These are phyloP conservation scores for Xerocomus nothofagi DNA, from an alignment of 1,284 basidiomycete species.

Conservation along the genomic window DNA sequence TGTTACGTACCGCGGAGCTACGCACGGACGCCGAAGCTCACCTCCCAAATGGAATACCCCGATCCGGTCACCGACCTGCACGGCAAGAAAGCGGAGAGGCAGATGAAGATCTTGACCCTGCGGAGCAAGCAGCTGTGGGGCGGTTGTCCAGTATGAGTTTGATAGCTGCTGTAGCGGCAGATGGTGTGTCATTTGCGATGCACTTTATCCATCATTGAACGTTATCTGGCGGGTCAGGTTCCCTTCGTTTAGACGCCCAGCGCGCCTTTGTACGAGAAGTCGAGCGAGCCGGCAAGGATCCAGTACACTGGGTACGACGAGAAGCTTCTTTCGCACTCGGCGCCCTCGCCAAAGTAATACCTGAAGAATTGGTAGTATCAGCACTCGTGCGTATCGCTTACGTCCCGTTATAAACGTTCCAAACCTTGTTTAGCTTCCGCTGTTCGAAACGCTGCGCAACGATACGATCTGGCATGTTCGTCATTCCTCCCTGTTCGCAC, in stretches of 20 bases:
- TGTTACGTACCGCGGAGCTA: conserved; percentile 9
- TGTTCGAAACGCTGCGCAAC: conserved; percentile 70
- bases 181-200: conserved; percentile 47
- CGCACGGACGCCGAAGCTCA: conserved; percentile 8
- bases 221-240: conserved; percentile 44
- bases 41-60: conserved; percentile 16
- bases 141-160: conserved; percentile 91
- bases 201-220: conserved; percentile 4
- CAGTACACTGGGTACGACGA: conserved; percentile 81
- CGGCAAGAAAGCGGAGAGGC: conserved; percentile 20
- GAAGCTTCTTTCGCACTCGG: conserved; percentile 91
- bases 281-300: conserved; percentile 74
- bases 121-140: conserved; percentile 80
- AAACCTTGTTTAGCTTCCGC: conserved; percentile 57
- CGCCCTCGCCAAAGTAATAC: conserved; percentile 82
- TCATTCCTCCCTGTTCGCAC: conserved; percentile 84
- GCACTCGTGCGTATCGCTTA: conserved; percentile 56
- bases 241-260: conserved; percentile 60
- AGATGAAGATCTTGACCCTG: conserved; percentile 40
- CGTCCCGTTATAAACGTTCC: conserved; percentile 5
- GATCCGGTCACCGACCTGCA: conserved; percentile 14
- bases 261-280: conserved; percentile 80
- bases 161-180: conserved; percentile 81
- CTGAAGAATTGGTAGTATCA: conserved; percentile 63
- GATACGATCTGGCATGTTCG: conserved; percentile 86